Evolutionary conservation across 2,329 filamentous ascomycete species (phyloP).

Genomic region (Colletotrichum chlorophyti): DNA sequence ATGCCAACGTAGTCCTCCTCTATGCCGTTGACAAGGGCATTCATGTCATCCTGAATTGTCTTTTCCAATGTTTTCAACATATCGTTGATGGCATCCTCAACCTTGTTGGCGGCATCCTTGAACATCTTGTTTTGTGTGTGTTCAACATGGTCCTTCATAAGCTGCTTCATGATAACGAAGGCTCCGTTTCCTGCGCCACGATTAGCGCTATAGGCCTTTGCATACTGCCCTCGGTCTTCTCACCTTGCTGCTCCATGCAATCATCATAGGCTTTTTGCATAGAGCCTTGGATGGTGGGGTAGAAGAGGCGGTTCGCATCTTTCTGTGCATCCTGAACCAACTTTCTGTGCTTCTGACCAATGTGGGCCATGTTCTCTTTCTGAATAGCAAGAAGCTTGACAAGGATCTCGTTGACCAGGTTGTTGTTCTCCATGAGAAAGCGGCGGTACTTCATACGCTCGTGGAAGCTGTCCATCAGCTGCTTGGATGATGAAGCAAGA

Average conservation of each 20-base stretch:
- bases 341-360: background rate
- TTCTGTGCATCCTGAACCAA: constrained; percentile 24
- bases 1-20: constrained; percentile 31
- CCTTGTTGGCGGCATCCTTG: background rate
- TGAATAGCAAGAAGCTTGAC: background rate
- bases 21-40: constrained; percentile 40
- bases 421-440: constrained; percentile 5
- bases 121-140: constrained; percentile 31
- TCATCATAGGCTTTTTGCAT: background rate
- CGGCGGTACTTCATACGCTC: background rate
- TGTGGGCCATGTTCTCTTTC: background rate
- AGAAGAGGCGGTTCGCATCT: constrained; percentile 29
- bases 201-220: background rate
- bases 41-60: background rate
- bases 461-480: constrained; percentile 2
- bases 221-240: background rate
- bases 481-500: background rate
- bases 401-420: background rate
- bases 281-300: background rate
- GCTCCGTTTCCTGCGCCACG: constrained; percentile 29
- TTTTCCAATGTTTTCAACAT: background rate
- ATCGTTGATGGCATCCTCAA: constrained; percentile 16
- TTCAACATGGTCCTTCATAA: constrained; percentile 31
- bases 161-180: constrained; percentile 31
- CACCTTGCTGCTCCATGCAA: background rate